Evolutionary conservation across 768 basidiomycete species (phyloP).

Genomic region (Suillus bovinus): DNA sequence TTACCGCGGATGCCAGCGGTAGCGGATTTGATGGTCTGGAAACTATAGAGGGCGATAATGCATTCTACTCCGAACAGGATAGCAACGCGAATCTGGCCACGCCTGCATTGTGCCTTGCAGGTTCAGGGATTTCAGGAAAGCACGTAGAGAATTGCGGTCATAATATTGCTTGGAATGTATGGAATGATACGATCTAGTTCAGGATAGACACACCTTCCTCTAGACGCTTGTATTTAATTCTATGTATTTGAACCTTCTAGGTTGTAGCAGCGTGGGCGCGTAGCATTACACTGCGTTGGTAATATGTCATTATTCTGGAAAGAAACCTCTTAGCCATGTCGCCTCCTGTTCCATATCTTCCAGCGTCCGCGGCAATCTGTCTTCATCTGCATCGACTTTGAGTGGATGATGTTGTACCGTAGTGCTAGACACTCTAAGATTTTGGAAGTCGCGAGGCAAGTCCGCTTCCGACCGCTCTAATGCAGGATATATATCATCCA

Average conservation of each 20-base stretch:
- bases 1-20: constrained; percentile 31
- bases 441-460: constrained; percentile 42
- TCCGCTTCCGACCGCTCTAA: constrained; percentile 65
- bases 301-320: constrained; percentile 26
- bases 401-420: constrained; percentile 39
- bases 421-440: constrained; percentile 14
- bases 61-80: constrained; percentile 24
- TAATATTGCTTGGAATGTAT: constrained; percentile 31
- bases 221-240: neutral
- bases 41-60: constrained; percentile 29
- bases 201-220: neutral
- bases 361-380: constrained; percentile 56
- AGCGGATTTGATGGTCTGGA: constrained; percentile 37
- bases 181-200: constrained; percentile 34
- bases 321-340: constrained; percentile 61
- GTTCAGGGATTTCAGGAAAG: constrained; percentile 21
- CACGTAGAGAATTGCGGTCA: constrained; percentile 43
- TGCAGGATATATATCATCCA: constrained; percentile 79
- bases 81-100: constrained; percentile 16
- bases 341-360: constrained; percentile 86
- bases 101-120: constrained; percentile 44
- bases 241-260: neutral
- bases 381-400: constrained; percentile 70
- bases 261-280: neutral
- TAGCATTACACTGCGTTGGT: neutral